Conservation (phyloP, 179 eudicot genomes). For the Spergularia azorica region DNA sequence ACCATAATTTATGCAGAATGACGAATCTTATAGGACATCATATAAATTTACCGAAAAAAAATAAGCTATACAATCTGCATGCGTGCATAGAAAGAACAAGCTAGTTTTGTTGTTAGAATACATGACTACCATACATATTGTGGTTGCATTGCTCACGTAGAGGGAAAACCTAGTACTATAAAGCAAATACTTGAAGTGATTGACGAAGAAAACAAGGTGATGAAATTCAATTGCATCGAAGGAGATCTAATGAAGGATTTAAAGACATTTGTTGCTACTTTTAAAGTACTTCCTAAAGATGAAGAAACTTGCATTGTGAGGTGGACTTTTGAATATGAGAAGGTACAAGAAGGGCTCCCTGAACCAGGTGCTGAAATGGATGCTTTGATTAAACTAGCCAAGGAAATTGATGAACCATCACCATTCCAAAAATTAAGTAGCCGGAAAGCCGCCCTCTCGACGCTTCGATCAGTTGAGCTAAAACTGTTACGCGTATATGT, state of each 20-base stretch:
- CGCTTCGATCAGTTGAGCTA: too few relatives aligned
- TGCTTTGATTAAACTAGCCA: background rate
- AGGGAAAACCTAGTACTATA: conserved; percentile 10
- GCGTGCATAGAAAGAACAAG: too few relatives aligned
- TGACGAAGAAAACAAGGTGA: conserved; percentile 6
- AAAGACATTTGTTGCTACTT: conserved; percentile 1
- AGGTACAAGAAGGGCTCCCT: conserved; percentile 5
- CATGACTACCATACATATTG: too few relatives aligned
- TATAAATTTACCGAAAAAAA: too few relatives aligned
- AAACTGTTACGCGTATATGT: too few relatives aligned
- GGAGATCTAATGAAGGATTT: conserved; percentile 21
- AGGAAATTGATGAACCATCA: conserved; percentile 26
- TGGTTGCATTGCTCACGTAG: background rate
- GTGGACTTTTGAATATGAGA: conserved; percentile 28
- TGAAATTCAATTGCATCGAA: conserved; percentile 11
- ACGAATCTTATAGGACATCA: too few relatives aligned
- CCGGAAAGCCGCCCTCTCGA: too few relatives aligned
- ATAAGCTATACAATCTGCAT: too few relatives aligned
- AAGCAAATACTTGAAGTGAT: conserved; percentile 19
- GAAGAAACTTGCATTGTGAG: background rate
- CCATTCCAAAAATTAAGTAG: background rate
- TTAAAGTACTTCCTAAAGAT: conserved; percentile 18
- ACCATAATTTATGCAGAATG: too few relatives aligned
- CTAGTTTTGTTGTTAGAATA: too few relatives aligned
- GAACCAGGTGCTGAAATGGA: conserved; percentile 24